Percentiles rank a stretch among this genome's conserved stretches.
Conservation (phyloP, 2,329 filamentous ascomycete genomes). For the Sporothrix luriei region DNA sequence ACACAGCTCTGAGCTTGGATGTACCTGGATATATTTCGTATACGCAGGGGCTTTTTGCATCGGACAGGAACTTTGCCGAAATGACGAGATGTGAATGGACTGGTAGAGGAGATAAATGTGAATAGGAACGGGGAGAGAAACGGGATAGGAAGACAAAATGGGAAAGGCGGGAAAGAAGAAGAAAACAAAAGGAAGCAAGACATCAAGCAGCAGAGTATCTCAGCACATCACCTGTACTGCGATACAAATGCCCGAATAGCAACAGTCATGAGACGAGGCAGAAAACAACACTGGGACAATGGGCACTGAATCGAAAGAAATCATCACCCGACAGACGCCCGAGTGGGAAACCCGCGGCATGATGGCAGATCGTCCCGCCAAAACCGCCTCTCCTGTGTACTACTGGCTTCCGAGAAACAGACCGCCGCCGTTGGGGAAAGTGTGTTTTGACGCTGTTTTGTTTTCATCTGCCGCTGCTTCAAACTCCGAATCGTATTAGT, state of each 20-base stretch:
- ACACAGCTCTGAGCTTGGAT: neutral
- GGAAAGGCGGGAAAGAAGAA: neutral
- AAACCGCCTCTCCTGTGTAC: neutral
- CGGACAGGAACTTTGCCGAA: conserved; percentile 17
- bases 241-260: no score
- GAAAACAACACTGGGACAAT: neutral
- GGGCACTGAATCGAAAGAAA: neutral
- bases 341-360: neutral
- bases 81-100: conserved; percentile 17
- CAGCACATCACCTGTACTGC: neutral
- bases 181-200: neutral
- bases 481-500: no score
- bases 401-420: no score
- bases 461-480: no score
- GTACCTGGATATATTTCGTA: neutral
- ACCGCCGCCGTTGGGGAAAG: neutral
- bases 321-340: neutral
- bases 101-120: neutral
- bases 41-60: neutral
- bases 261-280: neutral
- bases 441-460: neutral
- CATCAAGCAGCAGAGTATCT: neutral
- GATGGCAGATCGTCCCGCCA: neutral
- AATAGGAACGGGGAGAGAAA: neutral
- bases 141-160: no score